Conservation (phyloP, 2,329 filamentous ascomycete species). For the Fusarium odoratissimum region DNA sequence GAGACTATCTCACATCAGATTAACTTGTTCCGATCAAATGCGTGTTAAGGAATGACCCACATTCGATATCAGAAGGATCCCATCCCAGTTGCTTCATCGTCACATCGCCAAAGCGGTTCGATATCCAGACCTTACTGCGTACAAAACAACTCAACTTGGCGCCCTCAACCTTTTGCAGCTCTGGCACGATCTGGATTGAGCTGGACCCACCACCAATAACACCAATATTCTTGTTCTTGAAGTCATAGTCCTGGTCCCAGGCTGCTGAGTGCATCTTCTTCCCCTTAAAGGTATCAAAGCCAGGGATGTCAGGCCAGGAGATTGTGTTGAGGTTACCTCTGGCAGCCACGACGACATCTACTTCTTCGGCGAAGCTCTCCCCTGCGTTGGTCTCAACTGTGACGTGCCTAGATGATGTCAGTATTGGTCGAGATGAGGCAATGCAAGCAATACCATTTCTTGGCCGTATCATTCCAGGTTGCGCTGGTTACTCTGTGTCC, state of each 20-base stretch:
- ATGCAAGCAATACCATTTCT: background rate
- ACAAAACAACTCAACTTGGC: background rate
- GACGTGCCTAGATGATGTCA: background rate
- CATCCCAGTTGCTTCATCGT: background rate
- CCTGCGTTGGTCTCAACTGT: background rate
- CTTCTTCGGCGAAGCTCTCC: background rate
- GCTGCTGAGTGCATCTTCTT: conserved; percentile 7
- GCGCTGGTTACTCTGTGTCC: background rate
- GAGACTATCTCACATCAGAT: background rate
- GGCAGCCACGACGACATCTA: background rate
- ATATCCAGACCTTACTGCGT: conserved; percentile 4
- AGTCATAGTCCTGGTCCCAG: background rate
- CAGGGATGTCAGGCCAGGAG: background rate
- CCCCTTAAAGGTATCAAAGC: background rate
- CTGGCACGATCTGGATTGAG: background rate
- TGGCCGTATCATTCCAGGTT: background rate
- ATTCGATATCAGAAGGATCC: background rate
- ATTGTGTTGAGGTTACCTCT: background rate
- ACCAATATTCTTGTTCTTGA: background rate
- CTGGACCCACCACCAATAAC: background rate
- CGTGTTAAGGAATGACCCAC: background rate
- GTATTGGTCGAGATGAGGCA: rapidly evolving
- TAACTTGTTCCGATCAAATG: too few relatives aligned
- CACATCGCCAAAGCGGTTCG: background rate
- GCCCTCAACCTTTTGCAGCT: background rate